phyloP scores from a whole-genome alignment of 345 rosid genomes.

The Triadica sebifera region DNA sequence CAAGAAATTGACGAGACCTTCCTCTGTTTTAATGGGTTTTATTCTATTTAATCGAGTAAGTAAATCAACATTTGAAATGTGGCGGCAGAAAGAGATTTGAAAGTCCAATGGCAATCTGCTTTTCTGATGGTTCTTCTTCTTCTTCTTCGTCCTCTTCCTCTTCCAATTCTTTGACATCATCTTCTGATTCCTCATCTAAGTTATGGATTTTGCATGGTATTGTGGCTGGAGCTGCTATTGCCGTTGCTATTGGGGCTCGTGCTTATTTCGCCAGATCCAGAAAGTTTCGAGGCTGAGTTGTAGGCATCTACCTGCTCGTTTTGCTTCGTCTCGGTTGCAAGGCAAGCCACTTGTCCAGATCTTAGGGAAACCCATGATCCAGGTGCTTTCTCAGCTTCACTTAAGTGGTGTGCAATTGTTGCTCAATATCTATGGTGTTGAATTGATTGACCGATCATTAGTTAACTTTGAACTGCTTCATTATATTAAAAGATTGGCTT shows the following conservation, averaged over 20 bases:
- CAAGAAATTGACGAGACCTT: no score
- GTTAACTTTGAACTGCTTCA: no score
- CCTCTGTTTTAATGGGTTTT: no score
- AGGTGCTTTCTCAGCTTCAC: slow-evolving; percentile 42
- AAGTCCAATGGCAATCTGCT: slow-evolving; percentile 13
- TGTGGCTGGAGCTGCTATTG: slow-evolving; percentile 69
- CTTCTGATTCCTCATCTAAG: slow-evolving; percentile 26
- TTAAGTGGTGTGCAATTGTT: not conserved
- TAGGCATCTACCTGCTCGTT: slow-evolving; percentile 93
- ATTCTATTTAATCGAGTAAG: no score
- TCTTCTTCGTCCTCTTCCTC: slow-evolving; percentile 18
- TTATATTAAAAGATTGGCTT: not conserved
- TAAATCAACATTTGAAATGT: no score
- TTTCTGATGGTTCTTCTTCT: slow-evolving; percentile 32
- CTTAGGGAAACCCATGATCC: slow-evolving; percentile 98
- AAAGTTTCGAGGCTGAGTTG: slow-evolving; percentile 71
- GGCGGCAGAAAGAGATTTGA: no score
- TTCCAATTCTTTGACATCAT: no score
- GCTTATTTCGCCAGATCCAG: slow-evolving; percentile 55
- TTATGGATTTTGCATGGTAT: slow-evolving; percentile 69
- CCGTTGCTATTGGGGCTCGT: slow-evolving; percentile 58
- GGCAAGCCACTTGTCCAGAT: slow-evolving; percentile 88
- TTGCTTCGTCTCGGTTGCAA: slow-evolving; percentile 80
- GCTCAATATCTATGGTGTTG: not conserved
- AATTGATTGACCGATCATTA: not conserved